These are phyloP conservation scores for Pythium coloratum DNA, from an alignment of 352 stramenopile genomes.

Conservation along the genomic window DNA sequence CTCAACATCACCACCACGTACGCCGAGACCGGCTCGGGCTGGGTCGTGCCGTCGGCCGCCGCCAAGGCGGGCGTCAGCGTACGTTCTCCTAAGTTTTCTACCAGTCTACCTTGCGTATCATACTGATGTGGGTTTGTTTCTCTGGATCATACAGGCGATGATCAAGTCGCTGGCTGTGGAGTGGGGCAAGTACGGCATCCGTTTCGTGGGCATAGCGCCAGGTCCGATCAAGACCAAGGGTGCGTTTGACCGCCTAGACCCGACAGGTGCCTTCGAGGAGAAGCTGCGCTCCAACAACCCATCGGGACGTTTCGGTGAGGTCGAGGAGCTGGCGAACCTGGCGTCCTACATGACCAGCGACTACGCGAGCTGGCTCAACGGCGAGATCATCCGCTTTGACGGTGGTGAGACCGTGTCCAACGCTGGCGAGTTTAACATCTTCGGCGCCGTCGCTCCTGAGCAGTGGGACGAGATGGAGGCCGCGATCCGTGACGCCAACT, in stretches of 20 bases:
- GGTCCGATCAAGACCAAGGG: slow-evolving; percentile 93
- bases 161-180: slow-evolving; percentile 95
- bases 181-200: slow-evolving; percentile 95
- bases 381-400: slow-evolving; percentile 81
- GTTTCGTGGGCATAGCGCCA: slow-evolving; percentile 96
- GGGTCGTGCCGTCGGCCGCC: slow-evolving; percentile 93
- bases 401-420: slow-evolving; percentile 76
- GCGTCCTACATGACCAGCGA: slow-evolving; percentile 76
- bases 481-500: slow-evolving; percentile 58
- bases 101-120: background rate
- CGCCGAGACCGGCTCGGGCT: slow-evolving; percentile 93
- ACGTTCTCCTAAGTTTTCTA: slow-evolving; percentile 10
- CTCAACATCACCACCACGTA: slow-evolving; percentile 97
- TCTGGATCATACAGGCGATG: slow-evolving; percentile 74
- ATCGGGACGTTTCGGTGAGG: slow-evolving; percentile 67
- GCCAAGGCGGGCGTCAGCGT: slow-evolving; percentile 94
- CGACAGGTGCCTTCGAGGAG: slow-evolving; percentile 64
- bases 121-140: background rate
- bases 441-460: slow-evolving; percentile 52
- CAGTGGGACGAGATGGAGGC: slow-evolving; percentile 77
- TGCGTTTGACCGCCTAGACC: slow-evolving; percentile 77
- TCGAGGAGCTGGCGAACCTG: slow-evolving; percentile 80
- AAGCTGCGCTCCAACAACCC: slow-evolving; percentile 71
- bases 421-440: slow-evolving; percentile 82
- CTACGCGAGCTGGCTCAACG: slow-evolving; percentile 83